Evolutionary conservation across 768 basidiomycete genomes (phyloP).

Genomic region (Pilatotrama ljubarskyi): DNA sequence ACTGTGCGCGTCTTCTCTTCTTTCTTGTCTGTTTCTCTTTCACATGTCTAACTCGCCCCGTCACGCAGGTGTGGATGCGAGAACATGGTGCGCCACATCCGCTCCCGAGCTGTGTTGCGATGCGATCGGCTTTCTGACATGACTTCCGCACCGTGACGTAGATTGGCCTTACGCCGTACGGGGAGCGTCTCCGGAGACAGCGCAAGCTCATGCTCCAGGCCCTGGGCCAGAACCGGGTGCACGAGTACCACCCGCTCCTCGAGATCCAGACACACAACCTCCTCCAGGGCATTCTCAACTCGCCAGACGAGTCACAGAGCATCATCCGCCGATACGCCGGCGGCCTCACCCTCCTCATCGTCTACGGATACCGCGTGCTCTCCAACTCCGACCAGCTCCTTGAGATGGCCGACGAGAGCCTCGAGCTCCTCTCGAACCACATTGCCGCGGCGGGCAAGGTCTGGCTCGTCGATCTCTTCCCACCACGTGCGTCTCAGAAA

Average conservation of each 20-base stretch:
- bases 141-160: constrained; percentile 19
- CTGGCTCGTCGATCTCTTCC: constrained; percentile 26
- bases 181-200: constrained; percentile 62
- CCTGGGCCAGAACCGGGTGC: constrained; percentile 52
- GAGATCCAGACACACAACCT: constrained; percentile 57
- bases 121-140: not conserved
- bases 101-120: not conserved
- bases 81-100: constrained; percentile 51
- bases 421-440: constrained; percentile 23
- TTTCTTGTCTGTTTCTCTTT: not conserved
- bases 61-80: constrained; percentile 53
- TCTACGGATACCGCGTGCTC: constrained; percentile 23
- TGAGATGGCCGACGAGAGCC: constrained; percentile 21
- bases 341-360: constrained; percentile 24
- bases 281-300: constrained; percentile 52
- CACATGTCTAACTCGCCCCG: not conserved
- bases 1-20: constrained; percentile 13
- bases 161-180: constrained; percentile 69
- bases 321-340: constrained; percentile 25
- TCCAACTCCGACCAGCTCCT: constrained; percentile 21
- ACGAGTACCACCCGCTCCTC: constrained; percentile 58
- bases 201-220: constrained; percentile 68
- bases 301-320: constrained; percentile 37
- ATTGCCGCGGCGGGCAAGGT: constrained; percentile 21
- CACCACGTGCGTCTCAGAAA: constrained; percentile 11